Conservation (phyloP, 1,284 basidiomycete genomes). For the Ceratobasidium sp. region DNA sequence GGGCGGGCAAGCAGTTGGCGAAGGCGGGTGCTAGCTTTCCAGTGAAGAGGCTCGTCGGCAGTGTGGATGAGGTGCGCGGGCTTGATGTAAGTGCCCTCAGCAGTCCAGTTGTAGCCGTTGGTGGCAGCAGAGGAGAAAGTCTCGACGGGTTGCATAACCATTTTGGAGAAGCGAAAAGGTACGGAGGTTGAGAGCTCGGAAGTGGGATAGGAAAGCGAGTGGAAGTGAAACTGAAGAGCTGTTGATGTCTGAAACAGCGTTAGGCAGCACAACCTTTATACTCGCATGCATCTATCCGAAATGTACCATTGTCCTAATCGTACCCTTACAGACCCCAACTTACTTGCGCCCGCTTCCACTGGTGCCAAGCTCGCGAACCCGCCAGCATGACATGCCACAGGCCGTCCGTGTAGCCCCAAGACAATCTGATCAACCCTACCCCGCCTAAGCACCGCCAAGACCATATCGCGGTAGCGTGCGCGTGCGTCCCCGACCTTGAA, state of each 20-base stretch:
- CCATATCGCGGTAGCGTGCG: not conserved
- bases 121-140: not conserved
- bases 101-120: not conserved
- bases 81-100: conserved; percentile 22
- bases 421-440: conserved; percentile 5
- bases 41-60: conserved; percentile 66
- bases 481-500: not conserved
- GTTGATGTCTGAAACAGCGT: conserved; percentile 7
- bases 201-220: conserved; percentile 1
- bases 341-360: not conserved
- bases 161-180: not conserved
- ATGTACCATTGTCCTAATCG: not conserved
- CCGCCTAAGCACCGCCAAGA: conserved; percentile 17
- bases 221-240: conserved; percentile 24
- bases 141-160: conserved; percentile 35
- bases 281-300: not conserved
- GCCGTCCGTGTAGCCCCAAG: not conserved
- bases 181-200: conserved; percentile 3
- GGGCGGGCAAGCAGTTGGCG: conserved; percentile 82
- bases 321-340: not conserved
- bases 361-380: not conserved
- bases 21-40: conserved; percentile 76
- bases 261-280: not conserved
- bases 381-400: conserved; percentile 5
- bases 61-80: conserved; percentile 38